These are phyloP conservation scores for Corymbia calophylla DNA, from an alignment of 441 rosid species.

Conservation along the genomic window DNA sequence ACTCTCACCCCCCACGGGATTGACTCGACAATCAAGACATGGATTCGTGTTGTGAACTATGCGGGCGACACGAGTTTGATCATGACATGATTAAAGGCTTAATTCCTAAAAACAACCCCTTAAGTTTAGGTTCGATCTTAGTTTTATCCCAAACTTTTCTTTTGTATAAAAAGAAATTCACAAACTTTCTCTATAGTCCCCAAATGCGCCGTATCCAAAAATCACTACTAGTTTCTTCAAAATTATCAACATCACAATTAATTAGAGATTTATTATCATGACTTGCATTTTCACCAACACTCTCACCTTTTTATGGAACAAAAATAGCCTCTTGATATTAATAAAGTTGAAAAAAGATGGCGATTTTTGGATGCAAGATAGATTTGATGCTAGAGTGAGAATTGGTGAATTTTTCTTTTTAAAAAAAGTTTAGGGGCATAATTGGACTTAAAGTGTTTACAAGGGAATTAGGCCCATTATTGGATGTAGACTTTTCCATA, in stretches of 20 bases:
- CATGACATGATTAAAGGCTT: not conserved
- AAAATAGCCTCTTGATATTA: not conserved
- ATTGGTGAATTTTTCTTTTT: not conserved
- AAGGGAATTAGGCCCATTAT: not conserved
- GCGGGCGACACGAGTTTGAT: not conserved
- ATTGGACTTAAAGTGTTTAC: not conserved
- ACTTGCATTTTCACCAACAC: accelerated
- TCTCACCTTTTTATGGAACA: not conserved
- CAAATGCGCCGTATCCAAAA: not conserved
- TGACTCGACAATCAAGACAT: not conserved
- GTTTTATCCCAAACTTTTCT: accelerated
- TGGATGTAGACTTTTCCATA: not conserved
- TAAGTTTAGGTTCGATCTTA: not conserved
- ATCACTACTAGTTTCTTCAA: too few species aligned
- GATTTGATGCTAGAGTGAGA: not conserved
- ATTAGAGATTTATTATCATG: not conserved
- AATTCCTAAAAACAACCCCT: not conserved
- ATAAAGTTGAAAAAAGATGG: not conserved
- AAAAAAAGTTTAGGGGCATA: not conserved
- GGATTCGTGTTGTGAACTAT: not conserved
- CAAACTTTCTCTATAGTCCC: not conserved
- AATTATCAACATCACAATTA: accelerated
- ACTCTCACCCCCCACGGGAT: not conserved
- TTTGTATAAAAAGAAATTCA: not conserved
- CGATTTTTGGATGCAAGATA: accelerated